Base-by-base conservation (phyloP, 495 filamentous ascomycete genomes). In the Clavariopsis aquatica region DNA sequence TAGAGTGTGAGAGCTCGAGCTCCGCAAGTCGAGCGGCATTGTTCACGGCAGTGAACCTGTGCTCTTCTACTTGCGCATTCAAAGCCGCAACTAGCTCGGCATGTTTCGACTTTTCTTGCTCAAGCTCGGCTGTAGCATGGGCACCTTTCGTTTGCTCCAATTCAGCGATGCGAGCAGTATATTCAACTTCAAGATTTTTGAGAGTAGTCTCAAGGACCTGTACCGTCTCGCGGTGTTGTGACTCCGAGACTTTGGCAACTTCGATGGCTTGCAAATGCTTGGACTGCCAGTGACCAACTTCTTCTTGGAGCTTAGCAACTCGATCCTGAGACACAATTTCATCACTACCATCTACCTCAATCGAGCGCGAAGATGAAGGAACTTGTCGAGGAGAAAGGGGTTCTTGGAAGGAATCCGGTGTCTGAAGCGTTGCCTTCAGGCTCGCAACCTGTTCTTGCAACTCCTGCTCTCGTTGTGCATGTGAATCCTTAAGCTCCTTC, bases 1-100 rank as follows among this genome's bases (percentile, higher is more conserved):
- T 75, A 45, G 71, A 68, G 65, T 82, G 78, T 1, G 77, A 75
- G 24, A 75, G 69, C 69, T 82, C 80, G 9, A 82, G 72, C 53
- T 78, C 72, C 36, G 76, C 74, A 58, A 82, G 73, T 51, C 75
- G 77, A 43, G 69, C 53, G 49, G 74, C 73, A 57, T 80, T 76
- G 54, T 68, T 70, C 36, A 29, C 53, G 1, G 76, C 71, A 1
- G 87, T 84, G 17, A 81, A 73, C 77, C 89, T 92, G 75, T 95
- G 90, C 62, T 89, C 84, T 28, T 91, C 86, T 60, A 98, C 87
- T 68, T 93, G 85, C 58, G 78, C 80, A 64, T 89, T 88, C 45
- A 99, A 76, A 29, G 79, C 77, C 29, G 82, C 79, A 29, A 96
- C 81, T 38, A 87, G 72, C 36, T 88, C 82, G 58, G 87, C 78